Evolutionary conservation across 164 flowering plant species (phyloP), one percentile per base, ranked within the genome.

Genomic region (Houttuynia cordata): DNA sequence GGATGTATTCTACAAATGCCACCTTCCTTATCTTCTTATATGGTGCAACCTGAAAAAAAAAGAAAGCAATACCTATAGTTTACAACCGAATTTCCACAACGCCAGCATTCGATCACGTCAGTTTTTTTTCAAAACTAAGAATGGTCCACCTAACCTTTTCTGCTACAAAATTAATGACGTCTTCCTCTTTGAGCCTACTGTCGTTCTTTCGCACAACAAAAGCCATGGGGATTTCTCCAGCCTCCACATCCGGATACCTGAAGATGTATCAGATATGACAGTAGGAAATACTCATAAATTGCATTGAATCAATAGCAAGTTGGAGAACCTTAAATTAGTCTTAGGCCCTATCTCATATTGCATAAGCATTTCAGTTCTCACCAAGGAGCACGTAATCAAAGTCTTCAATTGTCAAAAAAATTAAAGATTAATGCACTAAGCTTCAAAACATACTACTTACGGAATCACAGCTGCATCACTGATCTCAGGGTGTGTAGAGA

Each of bases 1-100:
- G 82, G 22, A 81, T 65, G 3, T 75, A 57, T 24, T 71, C 53
- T 10, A 78, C 61, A 55, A 80, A 81, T 24, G 56, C 65, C 37
- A 81, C 82, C 56, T 70, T 69, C 62, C 87, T 65, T 47, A 85
- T 63, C 71, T 73, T 82, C 76, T 81, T 85, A 59, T 79, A 81
- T 8, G 83, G 83, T 15, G 91, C 78, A 25, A 85, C 87, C 87
- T 82, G 54, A 52, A 59, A 0, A 22, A 54, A 24, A 17, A 54
- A 53, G 8, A 53, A 22, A n/a, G 1, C 7, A 52, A 17, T 52
- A 5, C 24, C 54, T 40, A 40, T 40, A 42, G 4, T 14, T 1
- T 30, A 6, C 37, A 2, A 30, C 6, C 37, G 6, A 30, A 30
- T 30, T 30, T 2, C 6, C 37, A 2, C 37, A 30, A 6, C 37